Conservation (phyloP, 345 rosid genomes). For the Ailanthus altissimus region DNA sequence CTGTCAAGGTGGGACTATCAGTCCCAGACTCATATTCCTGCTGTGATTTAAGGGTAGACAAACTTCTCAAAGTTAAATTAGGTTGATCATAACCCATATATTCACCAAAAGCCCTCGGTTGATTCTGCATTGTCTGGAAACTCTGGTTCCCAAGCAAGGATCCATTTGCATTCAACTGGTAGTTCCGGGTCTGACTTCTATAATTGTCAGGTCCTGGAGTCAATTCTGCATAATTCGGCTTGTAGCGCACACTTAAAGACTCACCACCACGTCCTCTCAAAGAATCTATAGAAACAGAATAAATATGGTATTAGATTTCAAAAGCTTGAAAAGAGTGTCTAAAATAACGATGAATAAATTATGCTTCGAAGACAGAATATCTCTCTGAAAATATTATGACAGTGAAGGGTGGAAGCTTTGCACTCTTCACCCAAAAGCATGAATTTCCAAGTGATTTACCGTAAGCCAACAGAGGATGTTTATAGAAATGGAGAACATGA, state of each 20-base stretch:
- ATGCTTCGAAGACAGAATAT: not conserved
- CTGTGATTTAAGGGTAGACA: constrained; percentile 28
- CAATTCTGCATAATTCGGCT: constrained; percentile 25
- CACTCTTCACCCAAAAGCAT: not conserved
- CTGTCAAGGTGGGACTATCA: constrained; percentile 43
- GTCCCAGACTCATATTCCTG: constrained; percentile 37
- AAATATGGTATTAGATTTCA: constrained; percentile 1
- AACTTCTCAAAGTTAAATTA: constrained; percentile 26
- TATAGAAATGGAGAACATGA: constrained; percentile 1
- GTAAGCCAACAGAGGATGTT: not conserved
- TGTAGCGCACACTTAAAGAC: constrained; percentile 23
- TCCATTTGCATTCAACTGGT: constrained; percentile 30
- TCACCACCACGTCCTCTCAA: constrained; percentile 25
- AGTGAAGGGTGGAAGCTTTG: not conserved
- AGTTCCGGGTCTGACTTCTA: constrained; percentile 26
- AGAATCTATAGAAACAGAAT: constrained; percentile 29
- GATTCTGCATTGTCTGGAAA: constrained; percentile 35
- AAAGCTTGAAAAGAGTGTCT: not conserved
- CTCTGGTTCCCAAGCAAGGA: constrained; percentile 31
- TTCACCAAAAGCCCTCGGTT: constrained; percentile 22
- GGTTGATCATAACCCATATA: constrained; percentile 31
- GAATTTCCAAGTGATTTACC: not conserved
- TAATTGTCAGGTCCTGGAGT: constrained; percentile 32
- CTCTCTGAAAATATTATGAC: not conserved
- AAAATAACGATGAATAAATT: not conserved